Conservation (phyloP, 192 early-diverging fungal species). For the Oehlia diaphana region DNA sequence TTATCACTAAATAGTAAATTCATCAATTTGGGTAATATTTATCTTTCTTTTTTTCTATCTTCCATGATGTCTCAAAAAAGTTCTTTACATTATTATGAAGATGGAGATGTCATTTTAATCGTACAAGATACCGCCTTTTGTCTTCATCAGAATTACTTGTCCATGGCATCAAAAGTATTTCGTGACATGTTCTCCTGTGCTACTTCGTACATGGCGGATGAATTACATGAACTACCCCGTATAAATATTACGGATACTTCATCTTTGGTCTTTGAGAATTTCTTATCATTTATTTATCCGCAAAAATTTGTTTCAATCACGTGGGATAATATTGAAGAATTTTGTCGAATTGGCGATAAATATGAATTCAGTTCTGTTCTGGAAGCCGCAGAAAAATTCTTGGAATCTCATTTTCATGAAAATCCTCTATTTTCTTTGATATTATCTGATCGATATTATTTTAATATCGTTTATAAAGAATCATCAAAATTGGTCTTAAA, state of each 20-base stretch:
- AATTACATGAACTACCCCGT: background rate
- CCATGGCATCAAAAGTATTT: conserved; percentile 9
- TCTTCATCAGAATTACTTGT: background rate
- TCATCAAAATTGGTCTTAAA: conserved; percentile 15
- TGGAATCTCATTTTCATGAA: conserved; percentile 1
- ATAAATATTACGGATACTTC: conserved; percentile 3
- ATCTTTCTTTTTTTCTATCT: background rate
- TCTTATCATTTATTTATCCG: conserved; percentile 1
- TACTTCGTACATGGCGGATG: background rate
- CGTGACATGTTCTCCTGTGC: background rate
- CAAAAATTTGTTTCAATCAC: background rate
- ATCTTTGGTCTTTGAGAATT: background rate
- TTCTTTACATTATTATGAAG: conserved; percentile 3
- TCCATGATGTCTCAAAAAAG: background rate
- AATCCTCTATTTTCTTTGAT: background rate
- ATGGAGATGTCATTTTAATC: background rate
- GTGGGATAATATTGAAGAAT: background rate
- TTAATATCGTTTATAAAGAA: conserved; percentile 3
- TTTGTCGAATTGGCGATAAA: conserved; percentile 3
- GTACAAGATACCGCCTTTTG: background rate
- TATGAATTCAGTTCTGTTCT: background rate
- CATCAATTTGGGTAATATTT: too few relatives aligned
- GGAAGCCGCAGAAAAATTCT: background rate
- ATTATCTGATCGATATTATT: background rate
- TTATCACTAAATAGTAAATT: too few relatives aligned